Evolutionary conservation across 176 grass and related monocot genomes (phyloP), one percentile per base, ranked within the genome.

Genomic region (Puya raimondii): DNA sequence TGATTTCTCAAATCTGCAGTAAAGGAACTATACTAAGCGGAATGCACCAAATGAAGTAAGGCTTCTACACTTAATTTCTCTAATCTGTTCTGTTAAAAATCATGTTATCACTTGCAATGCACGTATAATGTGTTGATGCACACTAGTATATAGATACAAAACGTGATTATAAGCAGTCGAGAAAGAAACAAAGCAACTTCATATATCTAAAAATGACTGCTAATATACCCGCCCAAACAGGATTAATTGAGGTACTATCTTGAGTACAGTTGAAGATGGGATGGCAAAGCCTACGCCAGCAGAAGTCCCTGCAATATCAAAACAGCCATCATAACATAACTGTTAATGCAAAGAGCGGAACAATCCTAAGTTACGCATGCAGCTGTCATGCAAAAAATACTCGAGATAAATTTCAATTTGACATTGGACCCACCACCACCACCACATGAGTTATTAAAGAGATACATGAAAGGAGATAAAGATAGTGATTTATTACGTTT

Each of bases 271-370:
- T 77, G 87, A 90, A 80, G 94, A 93, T 75, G 87, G 87, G 59
- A 99, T 91, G 29, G 94, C 87, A 0, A 99, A 99, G 57, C 94
- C 94, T 83, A 99, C 89, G 80, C 94, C 89, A 68, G 89, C 89
- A 48, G 94, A 93, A 51, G 87, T 90, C 64, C 94, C 94, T 99
- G 84, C 47, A 72, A 76, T 63, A 79, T 76, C 53, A 51, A 71
- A 76, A 75, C 49, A 49, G 29, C 20, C 23, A 70, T 79, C 13
- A 80, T 13, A 71, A 48, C 51, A 17, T 22, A 71, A 78, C 13
- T 16, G 57, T 58, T 21, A 84, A 18, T 9, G 21, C n/a, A 20
- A 20, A 10, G 21, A 22, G n/a, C 1, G 21, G 33, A 20, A 61
- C 56, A 61, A 20, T 18, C 8, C 7, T 61, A 20, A 61, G 56